Base-by-base conservation (phyloP, 805 yeast species). In the Lachancea meyersii region DNA sequence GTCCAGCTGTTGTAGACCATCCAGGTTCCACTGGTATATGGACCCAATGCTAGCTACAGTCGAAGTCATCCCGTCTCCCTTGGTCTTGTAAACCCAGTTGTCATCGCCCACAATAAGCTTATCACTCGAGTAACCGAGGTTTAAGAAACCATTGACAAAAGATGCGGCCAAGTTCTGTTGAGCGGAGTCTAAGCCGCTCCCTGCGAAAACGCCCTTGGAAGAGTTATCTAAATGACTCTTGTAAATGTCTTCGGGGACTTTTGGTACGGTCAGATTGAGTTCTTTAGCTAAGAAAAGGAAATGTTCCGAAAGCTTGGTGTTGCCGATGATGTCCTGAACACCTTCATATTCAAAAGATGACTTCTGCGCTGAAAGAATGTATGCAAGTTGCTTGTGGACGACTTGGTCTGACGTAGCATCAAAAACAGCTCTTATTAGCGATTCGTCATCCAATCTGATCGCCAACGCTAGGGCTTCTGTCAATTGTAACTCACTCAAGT, bases 151-250 rank as follows among this genome's bases (percentile, higher is more conserved):
- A 58, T 88, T 93, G 39, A 89, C 97, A 63, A 93, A 91, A n/a
- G 93, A 77, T 3, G 95, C 80, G 3, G 97, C 97, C 55, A 93
- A 72, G 59, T 88, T 93, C 65, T 91, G 97, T 63, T 88, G 89
- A 10, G 96, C 95, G 28, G 96, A 85, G 62, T 91, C 97, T 32
- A 87, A 68, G 41, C 76, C 71, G 9, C 66, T 55, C 3, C 61
- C 57, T 5, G 82, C 76, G 34, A 61, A 62, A 23, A 76, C 67
- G 5, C 82, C 80, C 42, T 75, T 73, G 47, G 79, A 72, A 2
- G 77, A 64, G 50, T 77, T 80, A 59, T 93, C 97, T 52, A 91
- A 72, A 61, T 91, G 96, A 22, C 88, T 80, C 64, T 89, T 88
- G 67, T 88, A 88, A 45, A 93, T 78, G 64, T 93, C 98, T 64